A percentile compares a stretch with the other conserved stretches of the same genome.
Conservation (phyloP, 805 yeast genomes). For the Candida alai region DNA sequence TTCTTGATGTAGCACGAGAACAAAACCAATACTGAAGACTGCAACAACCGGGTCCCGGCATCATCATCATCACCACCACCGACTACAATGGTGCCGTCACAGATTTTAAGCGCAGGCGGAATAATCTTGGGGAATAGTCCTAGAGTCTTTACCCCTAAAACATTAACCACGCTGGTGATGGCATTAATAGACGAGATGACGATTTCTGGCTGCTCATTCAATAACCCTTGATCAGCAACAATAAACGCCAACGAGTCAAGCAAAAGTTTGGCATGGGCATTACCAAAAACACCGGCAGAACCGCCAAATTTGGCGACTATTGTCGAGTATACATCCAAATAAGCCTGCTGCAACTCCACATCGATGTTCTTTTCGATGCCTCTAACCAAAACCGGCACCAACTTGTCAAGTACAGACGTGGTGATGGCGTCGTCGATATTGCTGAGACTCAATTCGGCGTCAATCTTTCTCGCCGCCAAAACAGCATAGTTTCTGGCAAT, state of each 20-base stretch:
- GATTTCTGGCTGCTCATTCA: slow-evolving; percentile 54
- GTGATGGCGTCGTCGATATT: slow-evolving; percentile 42
- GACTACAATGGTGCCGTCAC: slow-evolving; percentile 36
- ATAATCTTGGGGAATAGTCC: slow-evolving; percentile 83
- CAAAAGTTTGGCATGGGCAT: slow-evolving; percentile 45
- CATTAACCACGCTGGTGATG: slow-evolving; percentile 63
- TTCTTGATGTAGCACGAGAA: slow-evolving; percentile 73
- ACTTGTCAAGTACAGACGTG: slow-evolving; percentile 45
- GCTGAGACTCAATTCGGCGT: slow-evolving; percentile 52
- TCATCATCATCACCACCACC: slow-evolving; percentile 31
- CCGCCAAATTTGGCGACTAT: slow-evolving; percentile 60
- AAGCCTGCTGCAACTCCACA: slow-evolving; percentile 59
- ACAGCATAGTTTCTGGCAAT: slow-evolving; percentile 60
- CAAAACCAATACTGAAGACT: slow-evolving; percentile 67
- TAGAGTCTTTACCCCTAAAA: slow-evolving; percentile 81
- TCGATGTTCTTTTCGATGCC: slow-evolving; percentile 35
- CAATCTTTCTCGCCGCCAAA: slow-evolving; percentile 66
- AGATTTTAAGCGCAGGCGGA: slow-evolving; percentile 65
- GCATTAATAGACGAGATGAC: slow-evolving; percentile 71
- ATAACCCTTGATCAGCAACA: slow-evolving; percentile 49
- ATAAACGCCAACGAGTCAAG: slow-evolving; percentile 47
- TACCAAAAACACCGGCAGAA: slow-evolving; percentile 21
- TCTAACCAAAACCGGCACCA: slow-evolving; percentile 47
- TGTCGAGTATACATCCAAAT: slow-evolving; percentile 62
- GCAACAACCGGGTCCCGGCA: slow-evolving; percentile 41